These are phyloP conservation scores for Carallia brachiata DNA, from an alignment of 345 rosid genomes.

Conservation along the genomic window DNA sequence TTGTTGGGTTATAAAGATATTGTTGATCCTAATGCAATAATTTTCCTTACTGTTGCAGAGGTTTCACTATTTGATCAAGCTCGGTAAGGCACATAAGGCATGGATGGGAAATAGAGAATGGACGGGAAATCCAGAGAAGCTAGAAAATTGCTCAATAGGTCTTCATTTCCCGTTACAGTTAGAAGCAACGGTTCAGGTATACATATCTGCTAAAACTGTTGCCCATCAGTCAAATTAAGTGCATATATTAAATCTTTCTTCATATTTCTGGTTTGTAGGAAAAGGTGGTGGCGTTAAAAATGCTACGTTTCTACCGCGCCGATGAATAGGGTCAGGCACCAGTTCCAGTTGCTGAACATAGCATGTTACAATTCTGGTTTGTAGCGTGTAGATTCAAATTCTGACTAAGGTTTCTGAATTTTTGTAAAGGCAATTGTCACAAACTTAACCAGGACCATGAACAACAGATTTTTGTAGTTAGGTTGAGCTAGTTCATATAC, in stretches of 20 bases:
- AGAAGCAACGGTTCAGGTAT: slow-evolving; percentile 49
- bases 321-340: slow-evolving; percentile 19
- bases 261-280: slow-evolving; percentile 39
- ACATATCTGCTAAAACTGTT: slow-evolving; percentile 11
- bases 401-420: slow-evolving; percentile 5
- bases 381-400: slow-evolving; percentile 18
- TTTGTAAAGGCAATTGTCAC: slow-evolving; percentile 7
- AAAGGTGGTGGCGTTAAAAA: slow-evolving; percentile 50
- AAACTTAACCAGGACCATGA: slow-evolving; percentile 5
- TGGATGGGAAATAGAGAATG: slow-evolving; percentile 66
- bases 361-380: slow-evolving; percentile 2
- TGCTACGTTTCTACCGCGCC: slow-evolving; percentile 66
- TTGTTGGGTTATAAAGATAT: not conserved
- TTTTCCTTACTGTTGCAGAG: slow-evolving; percentile 43
- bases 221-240: not conserved
- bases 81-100: slow-evolving; percentile 70
- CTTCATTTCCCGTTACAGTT: slow-evolving; percentile 58
- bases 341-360: slow-evolving; percentile 11
- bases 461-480: not conserved
- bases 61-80: slow-evolving; percentile 71
- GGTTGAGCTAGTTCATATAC: slow-evolving; percentile 16
- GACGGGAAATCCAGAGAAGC: slow-evolving; percentile 73
- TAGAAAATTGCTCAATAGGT: slow-evolving; percentile 78
- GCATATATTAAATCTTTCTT: not conserved
- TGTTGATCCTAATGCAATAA: not conserved